Base-by-base conservation (phyloP, 805 yeast genomes). In the Candida loeiensis region DNA sequence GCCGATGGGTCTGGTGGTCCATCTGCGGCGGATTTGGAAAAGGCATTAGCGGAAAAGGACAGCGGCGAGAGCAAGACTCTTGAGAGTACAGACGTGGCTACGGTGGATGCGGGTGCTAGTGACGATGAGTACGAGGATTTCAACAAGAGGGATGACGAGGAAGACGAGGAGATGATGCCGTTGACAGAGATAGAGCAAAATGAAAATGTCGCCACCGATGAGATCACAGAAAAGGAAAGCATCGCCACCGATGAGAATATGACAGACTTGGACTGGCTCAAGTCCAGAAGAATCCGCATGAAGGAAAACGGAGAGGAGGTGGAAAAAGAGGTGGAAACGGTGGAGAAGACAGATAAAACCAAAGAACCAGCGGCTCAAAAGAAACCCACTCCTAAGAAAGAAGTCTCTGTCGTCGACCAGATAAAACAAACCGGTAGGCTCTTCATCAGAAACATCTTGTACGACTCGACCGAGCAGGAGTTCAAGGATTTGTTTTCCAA, bases 241-340 rank as follows among this genome's bases (percentile, higher is more conserved):
- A 39, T 63, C 3, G 79, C 77, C 5, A 63, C 63, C 25, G 77
- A 78, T 49, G 77, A 73, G 41, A 63, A 52, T 11, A 71, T 85
- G 11, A 74, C 89, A 11, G 96, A 90, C 64, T 62, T 85, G 38
- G 96, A 90, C 42, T 90, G 98, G 98, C 73, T 90, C 45, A 79
- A 80, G 53, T 76, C 74, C 50, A 79, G 85, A 59, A 76, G 93
- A 60, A 77, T 73, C 16, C 77, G 93, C 56, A 85, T 90, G 54
- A 63, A 56, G 35, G 74, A 68, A 20, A 51, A 44, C 18, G 43
- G 19, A 29, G 48, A 51, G 32, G 17, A 29, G 32, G 36, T 32
- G 33, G 21, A 38, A 38, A 32, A 40, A 18, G 30, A 27, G 4
- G 30, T n/a, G 9, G 34, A 30, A 16, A 15, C 36, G 8, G 34